A percentile compares a stretch with the other conserved stretches of the same genome.
These are phyloP conservation scores for Colletotrichum lupini DNA, from an alignment of 2,329 filamentous ascomycete genomes.

Conservation along the genomic window DNA sequence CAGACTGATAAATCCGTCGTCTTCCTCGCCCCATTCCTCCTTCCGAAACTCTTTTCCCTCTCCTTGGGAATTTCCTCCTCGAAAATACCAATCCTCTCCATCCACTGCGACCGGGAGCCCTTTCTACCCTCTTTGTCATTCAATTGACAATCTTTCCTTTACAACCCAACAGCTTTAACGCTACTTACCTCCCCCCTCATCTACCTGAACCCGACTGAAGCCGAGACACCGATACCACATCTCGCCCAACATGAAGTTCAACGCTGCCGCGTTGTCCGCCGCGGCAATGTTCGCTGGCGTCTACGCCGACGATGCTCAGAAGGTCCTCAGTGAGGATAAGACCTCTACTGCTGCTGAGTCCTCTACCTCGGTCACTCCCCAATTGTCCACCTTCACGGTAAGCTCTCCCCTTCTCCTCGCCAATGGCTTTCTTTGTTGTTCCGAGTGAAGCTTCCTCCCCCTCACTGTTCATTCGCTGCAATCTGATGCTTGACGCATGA, in stretches of 20 bases:
- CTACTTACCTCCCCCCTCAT: not conserved
- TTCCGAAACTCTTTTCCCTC: constrained; percentile 34
- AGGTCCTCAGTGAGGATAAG: constrained; percentile 60
- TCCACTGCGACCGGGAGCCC: constrained; percentile 23
- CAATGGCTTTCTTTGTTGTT: constrained; percentile 11
- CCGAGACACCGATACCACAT: constrained; percentile 19
- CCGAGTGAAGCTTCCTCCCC: not conserved
- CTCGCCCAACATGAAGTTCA: constrained; percentile 80
- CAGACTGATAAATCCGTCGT: constrained; percentile 36
- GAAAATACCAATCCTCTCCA: constrained; percentile 23
- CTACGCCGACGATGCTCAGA: constrained; percentile 74
- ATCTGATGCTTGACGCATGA: constrained; percentile 11
- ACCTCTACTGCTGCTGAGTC: constrained; percentile 56
- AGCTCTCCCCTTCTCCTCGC: constrained; percentile 54
- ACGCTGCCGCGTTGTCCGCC: constrained; percentile 80
- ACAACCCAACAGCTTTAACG: constrained; percentile 24
- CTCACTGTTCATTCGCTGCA: not conserved
- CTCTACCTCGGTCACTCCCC: constrained; percentile 67
- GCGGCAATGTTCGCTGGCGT: constrained; percentile 79
- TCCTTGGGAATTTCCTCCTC: constrained; percentile 32
- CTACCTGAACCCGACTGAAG: not conserved
- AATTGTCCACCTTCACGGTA: constrained; percentile 89
- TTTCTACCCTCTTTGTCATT: constrained; percentile 26
- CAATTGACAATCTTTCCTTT: constrained; percentile 29
- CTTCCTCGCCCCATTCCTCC: constrained; percentile 33